These are phyloP conservation scores for Septoria petroselini DNA, from an alignment of 2,329 filamentous ascomycete genomes.

Conservation along the genomic window DNA sequence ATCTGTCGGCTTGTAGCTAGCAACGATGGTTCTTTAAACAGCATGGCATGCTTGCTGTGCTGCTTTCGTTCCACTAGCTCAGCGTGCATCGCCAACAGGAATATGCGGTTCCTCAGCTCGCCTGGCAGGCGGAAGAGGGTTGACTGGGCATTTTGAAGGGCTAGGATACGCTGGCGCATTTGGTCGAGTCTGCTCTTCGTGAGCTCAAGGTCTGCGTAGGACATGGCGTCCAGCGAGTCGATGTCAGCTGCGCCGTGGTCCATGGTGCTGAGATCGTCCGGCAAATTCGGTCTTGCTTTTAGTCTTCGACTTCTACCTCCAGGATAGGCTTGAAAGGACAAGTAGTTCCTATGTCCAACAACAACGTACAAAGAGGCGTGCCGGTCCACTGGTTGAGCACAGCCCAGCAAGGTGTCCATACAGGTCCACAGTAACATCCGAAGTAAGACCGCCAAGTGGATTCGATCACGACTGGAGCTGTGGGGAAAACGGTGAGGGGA, in stretches of 20 bases:
- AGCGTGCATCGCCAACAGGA: constrained; percentile 21
- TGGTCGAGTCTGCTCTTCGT: constrained; percentile 21
- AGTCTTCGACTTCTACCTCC: neutral
- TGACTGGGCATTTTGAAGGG: constrained; percentile 24
- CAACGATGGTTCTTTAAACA: constrained; percentile 22
- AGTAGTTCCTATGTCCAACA: neutral
- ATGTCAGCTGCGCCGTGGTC: constrained; percentile 3
- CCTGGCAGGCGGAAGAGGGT: constrained; percentile 19
- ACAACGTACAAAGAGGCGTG: neutral
- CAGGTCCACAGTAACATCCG: constrained; percentile 1
- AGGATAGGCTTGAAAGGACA: no score
- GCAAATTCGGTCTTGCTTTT: neutral
- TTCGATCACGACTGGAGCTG: neutral
- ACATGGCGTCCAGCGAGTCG: constrained; percentile 15
- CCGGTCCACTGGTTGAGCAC: neutral
- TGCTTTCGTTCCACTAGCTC: constrained; percentile 19
- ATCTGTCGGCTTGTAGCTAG: constrained; percentile 20
- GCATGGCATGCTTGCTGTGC: constrained; percentile 1
- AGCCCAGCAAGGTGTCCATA: constrained; percentile 7
- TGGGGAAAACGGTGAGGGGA: neutral
- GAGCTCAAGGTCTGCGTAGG: constrained; percentile 18
- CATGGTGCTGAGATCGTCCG: neutral
- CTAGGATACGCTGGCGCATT: constrained; percentile 21
- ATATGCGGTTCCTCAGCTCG: constrained; percentile 24
- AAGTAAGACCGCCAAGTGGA: neutral